These are phyloP conservation scores for Fusarium kyushuense DNA, from an alignment of 2,329 filamentous ascomycete species.

Conservation along the genomic window DNA sequence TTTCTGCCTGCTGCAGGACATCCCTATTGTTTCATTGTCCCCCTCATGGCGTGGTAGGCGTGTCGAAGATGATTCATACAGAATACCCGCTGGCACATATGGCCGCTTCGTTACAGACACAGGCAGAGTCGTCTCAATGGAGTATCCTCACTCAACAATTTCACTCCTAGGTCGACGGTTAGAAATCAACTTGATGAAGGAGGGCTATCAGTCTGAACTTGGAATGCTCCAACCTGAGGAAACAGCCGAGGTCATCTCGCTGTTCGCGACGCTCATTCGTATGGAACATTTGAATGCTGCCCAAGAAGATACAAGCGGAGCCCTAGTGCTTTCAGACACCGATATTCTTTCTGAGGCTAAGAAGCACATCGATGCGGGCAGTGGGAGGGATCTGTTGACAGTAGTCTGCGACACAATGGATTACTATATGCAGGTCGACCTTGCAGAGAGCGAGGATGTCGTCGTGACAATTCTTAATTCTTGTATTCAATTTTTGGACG, in stretches of 20 bases:
- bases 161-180: conserved; percentile 82
- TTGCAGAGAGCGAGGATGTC: conserved; percentile 68
- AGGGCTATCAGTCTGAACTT: conserved; percentile 65
- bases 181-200: conserved; percentile 73
- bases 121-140: conserved; percentile 79
- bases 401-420: conserved; percentile 90
- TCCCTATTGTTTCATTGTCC: conserved; percentile 71
- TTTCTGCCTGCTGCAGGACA: conserved; percentile 73
- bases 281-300: conserved; percentile 58
- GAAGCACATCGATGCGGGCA: conserved; percentile 62
- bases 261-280: conserved; percentile 78
- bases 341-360: conserved; percentile 67
- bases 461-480: conserved; percentile 75
- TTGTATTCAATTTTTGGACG: conserved; percentile 83
- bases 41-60: conserved; percentile 59
- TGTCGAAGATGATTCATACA: conserved; percentile 65
- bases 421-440: conserved; percentile 69
- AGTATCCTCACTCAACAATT: conserved; percentile 83
- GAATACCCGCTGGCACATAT: conserved; percentile 73
- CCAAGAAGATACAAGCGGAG: conserved; percentile 41
- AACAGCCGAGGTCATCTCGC: conserved; percentile 77
- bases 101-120: conserved; percentile 82
- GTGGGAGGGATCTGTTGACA: conserved; percentile 79
- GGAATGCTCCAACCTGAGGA: conserved; percentile 69
- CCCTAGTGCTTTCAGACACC: conserved; percentile 52